Percentiles rank a stretch among this genome's conserved stretches.
Conservation (phyloP, 2,329 filamentous ascomycete species). For the Cladophialophora carrionii region DNA sequence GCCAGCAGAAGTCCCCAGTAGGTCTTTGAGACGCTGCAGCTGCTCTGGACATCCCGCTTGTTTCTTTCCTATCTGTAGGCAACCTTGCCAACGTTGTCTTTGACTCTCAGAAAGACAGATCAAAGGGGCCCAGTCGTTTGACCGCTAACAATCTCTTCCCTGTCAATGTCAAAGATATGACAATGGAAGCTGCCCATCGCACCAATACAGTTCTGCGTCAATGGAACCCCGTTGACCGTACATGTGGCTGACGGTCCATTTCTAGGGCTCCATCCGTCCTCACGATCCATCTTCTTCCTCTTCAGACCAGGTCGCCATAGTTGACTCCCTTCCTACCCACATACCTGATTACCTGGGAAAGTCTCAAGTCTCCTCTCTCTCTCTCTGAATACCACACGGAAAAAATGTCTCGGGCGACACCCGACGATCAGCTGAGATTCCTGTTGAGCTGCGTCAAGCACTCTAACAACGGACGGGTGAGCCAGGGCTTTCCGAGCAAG, state of each 20-base stretch:
- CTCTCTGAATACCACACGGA: neutral
- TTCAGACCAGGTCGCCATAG: neutral
- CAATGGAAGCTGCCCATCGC: neutral
- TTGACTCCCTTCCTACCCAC: neutral
- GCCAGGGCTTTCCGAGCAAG: constrained; percentile 24
- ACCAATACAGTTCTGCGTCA: neutral
- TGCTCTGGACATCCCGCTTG: neutral
- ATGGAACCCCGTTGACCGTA: neutral
- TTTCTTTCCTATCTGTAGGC: neutral
- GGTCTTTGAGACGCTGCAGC: neutral
- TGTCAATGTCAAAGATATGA: constrained; percentile 8
- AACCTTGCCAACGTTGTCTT: constrained; percentile 3
- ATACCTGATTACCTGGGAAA: neutral
- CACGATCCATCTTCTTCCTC: neutral
- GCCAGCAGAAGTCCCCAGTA: neutral
- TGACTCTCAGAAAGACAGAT: neutral
- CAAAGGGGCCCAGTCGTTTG: constrained; percentile 11
- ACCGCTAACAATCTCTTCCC: constrained; percentile 5
- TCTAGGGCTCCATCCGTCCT: neutral
- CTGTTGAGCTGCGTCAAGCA: constrained; percentile 68
- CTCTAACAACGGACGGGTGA: constrained; percentile 63
- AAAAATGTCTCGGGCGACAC: constrained; percentile 55
- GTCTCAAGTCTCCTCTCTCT: neutral
- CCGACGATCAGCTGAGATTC: constrained; percentile 66
- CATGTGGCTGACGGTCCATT: constrained; percentile 6